Percentiles rank a stretch among this genome's conserved stretches.
phyloP scores from a whole-genome alignment of 257 asterid genomes.

The Penstemon eatonii region DNA sequence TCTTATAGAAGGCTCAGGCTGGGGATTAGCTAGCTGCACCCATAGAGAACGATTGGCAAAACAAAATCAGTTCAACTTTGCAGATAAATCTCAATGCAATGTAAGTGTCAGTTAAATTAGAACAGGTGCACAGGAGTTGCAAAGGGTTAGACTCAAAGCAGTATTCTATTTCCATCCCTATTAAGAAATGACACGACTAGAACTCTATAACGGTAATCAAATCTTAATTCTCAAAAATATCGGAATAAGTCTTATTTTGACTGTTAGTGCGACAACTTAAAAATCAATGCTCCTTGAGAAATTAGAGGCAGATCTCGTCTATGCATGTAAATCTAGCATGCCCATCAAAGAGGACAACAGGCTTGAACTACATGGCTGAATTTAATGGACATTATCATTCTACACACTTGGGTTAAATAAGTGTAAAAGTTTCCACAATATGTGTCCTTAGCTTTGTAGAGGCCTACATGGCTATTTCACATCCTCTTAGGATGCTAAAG shows the following conservation, averaged over 20 bases:
- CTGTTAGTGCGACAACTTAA: not conserved
- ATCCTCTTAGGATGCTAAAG: slow-evolving; percentile 5
- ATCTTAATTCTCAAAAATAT: slow-evolving; percentile 5
- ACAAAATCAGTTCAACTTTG: slow-evolving; percentile 25
- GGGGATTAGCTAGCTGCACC: slow-evolving; percentile 82
- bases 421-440: not conserved
- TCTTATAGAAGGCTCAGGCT: slow-evolving; percentile 60
- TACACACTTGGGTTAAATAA: not conserved
- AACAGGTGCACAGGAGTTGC: slow-evolving; percentile 12
- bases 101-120: not conserved
- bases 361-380: slow-evolving; percentile 7
- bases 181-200: slow-evolving; percentile 7
- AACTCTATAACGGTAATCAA: slow-evolving; percentile 5
- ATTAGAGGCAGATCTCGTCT: slow-evolving; percentile 7
- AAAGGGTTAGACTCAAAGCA: not conserved
- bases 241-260: slow-evolving; percentile 12
- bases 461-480: not conserved
- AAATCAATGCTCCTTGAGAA: slow-evolving; percentile 6
- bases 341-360: slow-evolving; percentile 9
- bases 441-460: not conserved
- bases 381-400: slow-evolving; percentile 12
- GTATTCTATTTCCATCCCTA: slow-evolving; percentile 7
- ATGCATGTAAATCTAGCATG: not conserved
- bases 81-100: slow-evolving; percentile 12
- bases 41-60: slow-evolving; percentile 33